phyloP scores from a whole-genome alignment of 768 basidiomycete species.

The Hirschioporus abietinus region DNA sequence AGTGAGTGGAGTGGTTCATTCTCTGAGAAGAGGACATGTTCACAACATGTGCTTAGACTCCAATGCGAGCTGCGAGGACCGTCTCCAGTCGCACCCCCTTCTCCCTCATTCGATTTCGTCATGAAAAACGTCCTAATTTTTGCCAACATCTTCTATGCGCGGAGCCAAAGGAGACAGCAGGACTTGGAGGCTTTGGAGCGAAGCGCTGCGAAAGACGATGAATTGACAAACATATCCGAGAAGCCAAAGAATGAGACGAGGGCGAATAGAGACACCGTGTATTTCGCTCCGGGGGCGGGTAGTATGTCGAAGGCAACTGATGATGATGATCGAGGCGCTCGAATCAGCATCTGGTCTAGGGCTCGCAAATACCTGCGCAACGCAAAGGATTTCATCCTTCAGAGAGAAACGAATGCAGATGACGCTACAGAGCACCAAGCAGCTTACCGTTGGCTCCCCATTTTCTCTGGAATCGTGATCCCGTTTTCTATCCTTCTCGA shows the following conservation, averaged over 20 bases:
- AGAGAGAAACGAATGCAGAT: not conserved
- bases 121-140: not conserved
- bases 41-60: not conserved
- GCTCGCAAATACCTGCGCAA: not conserved
- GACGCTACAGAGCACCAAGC: not conserved
- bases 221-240: not conserved
- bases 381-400: not conserved
- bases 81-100: not conserved
- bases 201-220: not conserved
- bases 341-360: not conserved
- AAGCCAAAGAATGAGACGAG: not conserved
- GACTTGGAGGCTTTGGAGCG: not conserved
- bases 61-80: not conserved
- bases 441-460: conserved; percentile 56
- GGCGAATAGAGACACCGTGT: not conserved
- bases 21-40: not conserved
- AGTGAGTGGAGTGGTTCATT: not conserved
- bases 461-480: conserved; percentile 61
- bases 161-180: not conserved
- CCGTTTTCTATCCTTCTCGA: conserved; percentile 79
- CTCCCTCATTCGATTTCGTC: not conserved
- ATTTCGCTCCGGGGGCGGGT: too few relatives aligned
- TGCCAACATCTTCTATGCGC: not conserved
- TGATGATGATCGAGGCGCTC: not conserved
- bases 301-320: not conserved